Evolutionary conservation across 2,329 filamentous ascomycete species (phyloP).

Genomic region (Talaromyces funiculosus): DNA sequence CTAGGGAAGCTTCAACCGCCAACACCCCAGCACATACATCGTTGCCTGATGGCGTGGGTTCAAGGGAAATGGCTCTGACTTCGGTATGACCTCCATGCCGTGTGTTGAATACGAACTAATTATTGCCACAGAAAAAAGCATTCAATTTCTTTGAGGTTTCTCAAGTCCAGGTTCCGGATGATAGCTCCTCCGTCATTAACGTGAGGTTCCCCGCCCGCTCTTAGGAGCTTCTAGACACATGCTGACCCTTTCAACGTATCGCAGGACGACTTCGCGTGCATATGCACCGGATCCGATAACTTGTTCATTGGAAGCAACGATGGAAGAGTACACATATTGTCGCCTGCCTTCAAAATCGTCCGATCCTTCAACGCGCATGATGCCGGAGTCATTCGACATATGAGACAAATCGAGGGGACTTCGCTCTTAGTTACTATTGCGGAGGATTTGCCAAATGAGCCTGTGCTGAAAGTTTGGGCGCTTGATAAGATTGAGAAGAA

Average conservation of each 20-base stretch:
- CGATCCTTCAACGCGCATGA: constrained; percentile 85
- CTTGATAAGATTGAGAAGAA: constrained; percentile 92
- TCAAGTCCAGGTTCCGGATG: constrained; percentile 72
- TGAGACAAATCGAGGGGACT: constrained; percentile 86
- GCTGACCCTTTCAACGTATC: constrained; percentile 8
- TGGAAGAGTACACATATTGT: constrained; percentile 82
- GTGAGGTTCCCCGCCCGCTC: constrained; percentile 45
- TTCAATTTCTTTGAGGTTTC: constrained; percentile 99
- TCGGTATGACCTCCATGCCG: constrained; percentile 27
- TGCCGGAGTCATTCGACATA: constrained; percentile 69
- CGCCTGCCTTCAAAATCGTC: constrained; percentile 77
- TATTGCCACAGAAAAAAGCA: constrained; percentile 73
- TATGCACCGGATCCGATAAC: constrained; percentile 81
- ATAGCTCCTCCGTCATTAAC: constrained; percentile 72
- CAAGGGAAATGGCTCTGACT: constrained; percentile 40
- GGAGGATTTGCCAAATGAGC: constrained; percentile 83
- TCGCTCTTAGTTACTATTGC: constrained; percentile 72
- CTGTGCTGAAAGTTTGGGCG: constrained; percentile 94
- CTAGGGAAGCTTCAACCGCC: constrained; percentile 3
- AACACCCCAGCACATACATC: constrained; percentile 4
- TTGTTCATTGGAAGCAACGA: constrained; percentile 83
- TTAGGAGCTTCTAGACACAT: constrained; percentile 1
- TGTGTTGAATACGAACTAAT: not conserved
- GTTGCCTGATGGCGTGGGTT: constrained; percentile 26
- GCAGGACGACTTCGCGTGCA: constrained; percentile 66